Evolutionary conservation across 495 filamentous ascomycete genomes (phyloP).

Genomic region (Aspergillus hancockii): DNA sequence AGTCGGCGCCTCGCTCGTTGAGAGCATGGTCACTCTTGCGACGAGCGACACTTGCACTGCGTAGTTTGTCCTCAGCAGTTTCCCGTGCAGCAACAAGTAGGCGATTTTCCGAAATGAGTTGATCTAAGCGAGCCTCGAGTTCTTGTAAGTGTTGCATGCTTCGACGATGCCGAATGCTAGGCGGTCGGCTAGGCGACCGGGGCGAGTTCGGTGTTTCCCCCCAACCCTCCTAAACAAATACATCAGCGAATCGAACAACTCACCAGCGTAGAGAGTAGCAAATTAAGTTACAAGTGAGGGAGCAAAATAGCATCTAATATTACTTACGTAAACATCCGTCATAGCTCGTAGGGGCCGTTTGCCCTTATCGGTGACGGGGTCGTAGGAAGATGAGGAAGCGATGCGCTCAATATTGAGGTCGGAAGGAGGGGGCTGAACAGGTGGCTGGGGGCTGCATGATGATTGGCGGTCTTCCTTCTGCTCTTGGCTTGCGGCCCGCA

Average conservation of each 20-base stretch:
- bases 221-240: constrained; percentile 74
- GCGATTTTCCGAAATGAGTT: constrained; percentile 79
- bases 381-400: constrained; percentile 64
- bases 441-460: constrained; percentile 19
- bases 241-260: constrained; percentile 6
- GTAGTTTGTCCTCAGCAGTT: constrained; percentile 61
- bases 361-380: constrained; percentile 82
- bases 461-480: constrained; percentile 30
- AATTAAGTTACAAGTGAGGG: constrained; percentile 13
- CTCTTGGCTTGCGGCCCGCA: constrained; percentile 65
- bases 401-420: constrained; percentile 46
- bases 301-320: not conserved
- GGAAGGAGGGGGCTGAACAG: constrained; percentile 19
- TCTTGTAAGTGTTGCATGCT: constrained; percentile 92
- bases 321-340: constrained; percentile 91
- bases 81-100: constrained; percentile 69
- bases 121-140: constrained; percentile 72
- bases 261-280: not conserved
- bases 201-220: constrained; percentile 91
- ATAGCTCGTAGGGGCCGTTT: constrained; percentile 80
- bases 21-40: constrained; percentile 58
- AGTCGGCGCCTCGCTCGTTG: constrained; percentile 53
- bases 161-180: constrained; percentile 91
- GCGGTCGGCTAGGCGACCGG: constrained; percentile 90
- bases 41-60: constrained; percentile 57